phyloP scores from a whole-genome alignment of 768 basidiomycete genomes.

The Neoboletus magnificus region DNA sequence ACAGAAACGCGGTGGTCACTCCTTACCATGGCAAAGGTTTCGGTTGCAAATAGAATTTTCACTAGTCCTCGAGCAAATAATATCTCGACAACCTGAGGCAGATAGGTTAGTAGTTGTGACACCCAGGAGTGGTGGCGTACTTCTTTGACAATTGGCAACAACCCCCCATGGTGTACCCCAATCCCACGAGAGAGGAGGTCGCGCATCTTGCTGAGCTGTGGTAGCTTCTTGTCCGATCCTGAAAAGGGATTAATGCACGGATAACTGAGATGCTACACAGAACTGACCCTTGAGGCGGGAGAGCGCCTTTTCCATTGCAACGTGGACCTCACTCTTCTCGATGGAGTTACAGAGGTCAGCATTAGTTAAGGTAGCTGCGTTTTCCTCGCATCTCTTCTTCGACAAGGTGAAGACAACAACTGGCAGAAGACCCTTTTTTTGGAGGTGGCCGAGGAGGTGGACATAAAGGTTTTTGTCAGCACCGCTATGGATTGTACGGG shows the following conservation, averaged over 20 bases:
- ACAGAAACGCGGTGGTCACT: neutral
- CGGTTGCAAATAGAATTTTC: slow-evolving; percentile 95
- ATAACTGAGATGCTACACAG: neutral
- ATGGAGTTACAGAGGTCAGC: slow-evolving; percentile 82
- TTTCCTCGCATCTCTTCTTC: slow-evolving; percentile 96
- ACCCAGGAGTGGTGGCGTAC: slow-evolving; percentile 37
- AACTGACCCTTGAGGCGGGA: slow-evolving; percentile 80
- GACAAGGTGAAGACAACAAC: slow-evolving; percentile 97
- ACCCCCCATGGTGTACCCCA: slow-evolving; percentile 95
- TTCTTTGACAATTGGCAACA: slow-evolving; percentile 96
- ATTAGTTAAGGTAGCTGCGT: slow-evolving; percentile 85
- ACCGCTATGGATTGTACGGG: slow-evolving; percentile 60
- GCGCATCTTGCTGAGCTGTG: slow-evolving; percentile 89
- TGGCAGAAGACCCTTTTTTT: slow-evolving; percentile 83
- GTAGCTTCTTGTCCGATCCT: slow-evolving; percentile 91
- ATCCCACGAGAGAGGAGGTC: slow-evolving; percentile 90
- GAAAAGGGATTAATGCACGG: slow-evolving; percentile 3
- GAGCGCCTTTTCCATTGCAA: slow-evolving; percentile 89
- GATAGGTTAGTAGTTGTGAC: slow-evolving; percentile 6
- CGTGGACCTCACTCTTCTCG: slow-evolving; percentile 97
- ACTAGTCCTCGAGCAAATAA: slow-evolving; percentile 94
- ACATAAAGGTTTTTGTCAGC: slow-evolving; percentile 92
- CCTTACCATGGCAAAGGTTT: slow-evolving; percentile 96
- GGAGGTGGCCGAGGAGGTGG: slow-evolving; percentile 81
- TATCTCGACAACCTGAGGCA: slow-evolving; percentile 82